Base-by-base conservation (phyloP, 306 rosid genomes). In the Neltuma alba region DNA sequence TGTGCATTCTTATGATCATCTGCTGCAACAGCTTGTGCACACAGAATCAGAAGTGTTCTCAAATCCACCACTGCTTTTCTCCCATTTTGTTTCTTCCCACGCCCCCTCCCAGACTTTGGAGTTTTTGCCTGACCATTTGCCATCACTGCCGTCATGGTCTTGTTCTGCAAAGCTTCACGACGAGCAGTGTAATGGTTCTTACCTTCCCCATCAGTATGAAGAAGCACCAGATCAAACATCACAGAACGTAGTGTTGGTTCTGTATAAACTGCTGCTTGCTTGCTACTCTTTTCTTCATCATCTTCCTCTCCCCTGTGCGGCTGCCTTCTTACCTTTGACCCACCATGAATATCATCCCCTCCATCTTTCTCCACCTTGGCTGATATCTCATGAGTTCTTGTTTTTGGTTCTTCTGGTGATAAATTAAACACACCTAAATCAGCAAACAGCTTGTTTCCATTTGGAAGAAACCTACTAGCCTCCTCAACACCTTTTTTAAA, bases 21-120 rank as follows among this genome's bases (percentile, higher is more conserved):
- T 48, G 99, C 98, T 58, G 99, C 98, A 82, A 93, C 97, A 28
- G 96, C 93, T 70, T 93, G 98, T 45, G 99, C 98, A 81, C 97
- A 93, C 81, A 83, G 86, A 80, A 96, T 79, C 50, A 90, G 77
- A 57, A 93, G 89, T 34, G 96, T 90, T 85, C 98, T 93, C 87
- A 96, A 88, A 87, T 96, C 98, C 74, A 96, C 89, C 81, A 93
- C 93, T 68, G 90, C 91, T 61, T 82, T 93, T 76, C 83, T 94
- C 62, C 83, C 88, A 27, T 70, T 85, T 65, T 83, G 97, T 84
- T 89, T 92, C 91, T 88, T 95, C 60, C 88, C 85, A 9, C 93
- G 90, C 67, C 94, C 93, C 83, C 86, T 95, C 2, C 92, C 85
- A 64, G 85, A 44, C 1, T 37, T 83, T 25, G 83, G 54, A 80